Evolutionary conservation across 140 eudicot genomes (phyloP).

Genomic region (Cichorium intybus): DNA sequence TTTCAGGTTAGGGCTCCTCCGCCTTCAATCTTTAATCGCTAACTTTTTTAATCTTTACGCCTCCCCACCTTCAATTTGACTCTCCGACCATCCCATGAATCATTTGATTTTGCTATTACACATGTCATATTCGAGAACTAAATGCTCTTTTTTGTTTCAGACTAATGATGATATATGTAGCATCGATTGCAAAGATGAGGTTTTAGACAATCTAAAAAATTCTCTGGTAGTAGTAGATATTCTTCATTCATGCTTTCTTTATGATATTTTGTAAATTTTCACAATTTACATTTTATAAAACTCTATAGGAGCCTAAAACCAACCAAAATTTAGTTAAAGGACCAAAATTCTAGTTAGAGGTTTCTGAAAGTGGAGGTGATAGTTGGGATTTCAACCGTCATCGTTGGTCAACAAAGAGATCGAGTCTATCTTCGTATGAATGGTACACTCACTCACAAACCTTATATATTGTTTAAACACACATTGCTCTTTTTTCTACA

Average conservation of each 20-base stretch:
- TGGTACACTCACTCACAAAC: conserved; percentile 52
- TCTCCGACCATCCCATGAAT: too few species aligned
- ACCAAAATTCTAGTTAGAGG: conserved; percentile 31
- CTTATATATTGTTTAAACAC: too few species aligned
- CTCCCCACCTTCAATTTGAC: too few species aligned
- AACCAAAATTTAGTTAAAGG: conserved; percentile 23
- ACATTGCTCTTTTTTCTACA: too few species aligned
- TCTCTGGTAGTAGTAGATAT: conserved; percentile 45
- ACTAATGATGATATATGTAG: conserved; percentile 89
- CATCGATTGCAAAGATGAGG: conserved; percentile 73
- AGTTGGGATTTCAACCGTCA: conserved; percentile 56
- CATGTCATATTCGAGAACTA: too few species aligned
- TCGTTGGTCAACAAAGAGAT: conserved; percentile 71
- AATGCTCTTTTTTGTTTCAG: conserved; percentile 35
- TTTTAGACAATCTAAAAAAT: conserved; percentile 41
- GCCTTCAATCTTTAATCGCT: too few species aligned
- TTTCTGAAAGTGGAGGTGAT: conserved; percentile 56
- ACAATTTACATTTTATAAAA: background rate
- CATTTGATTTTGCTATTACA: too few species aligned
- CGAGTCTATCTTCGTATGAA: conserved; percentile 63
- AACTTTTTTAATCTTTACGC: too few species aligned
- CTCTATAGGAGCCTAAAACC: conserved; percentile 39
- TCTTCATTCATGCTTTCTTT: too few species aligned
- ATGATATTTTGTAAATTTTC: too few species aligned
- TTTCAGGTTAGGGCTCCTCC: too few species aligned